Conservation (phyloP, 2,329 filamentous ascomycete species). For the Sporothrix pallida region DNA sequence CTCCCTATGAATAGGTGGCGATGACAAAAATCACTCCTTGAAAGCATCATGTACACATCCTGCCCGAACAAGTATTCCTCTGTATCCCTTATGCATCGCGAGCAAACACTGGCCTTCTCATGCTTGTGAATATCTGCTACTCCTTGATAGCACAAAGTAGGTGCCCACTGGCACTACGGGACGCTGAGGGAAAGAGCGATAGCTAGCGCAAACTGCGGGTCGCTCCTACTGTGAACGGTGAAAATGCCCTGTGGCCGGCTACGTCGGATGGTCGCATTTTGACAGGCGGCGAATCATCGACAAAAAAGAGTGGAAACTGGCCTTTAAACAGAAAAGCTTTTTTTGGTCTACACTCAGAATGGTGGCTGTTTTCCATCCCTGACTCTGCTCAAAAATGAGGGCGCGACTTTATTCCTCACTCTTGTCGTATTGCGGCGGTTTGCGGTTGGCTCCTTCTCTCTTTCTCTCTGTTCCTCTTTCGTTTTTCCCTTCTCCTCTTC, state of each 20-base stretch:
- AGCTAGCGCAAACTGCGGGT: slow-evolving; percentile 4
- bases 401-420: not conserved
- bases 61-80: not conserved
- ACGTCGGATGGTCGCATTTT: slow-evolving; percentile 29
- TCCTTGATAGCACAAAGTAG: no score
- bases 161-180: no score
- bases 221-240: not conserved
- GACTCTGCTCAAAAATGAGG: not conserved
- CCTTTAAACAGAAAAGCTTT: not conserved
- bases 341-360: not conserved
- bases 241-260: slow-evolving; percentile 19
- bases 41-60: no score
- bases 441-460: slow-evolving; percentile 7
- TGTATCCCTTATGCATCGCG: not conserved
- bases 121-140: no score
- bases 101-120: not conserved
- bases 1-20: no score
- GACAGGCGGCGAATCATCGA: not conserved
- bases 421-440: slow-evolving; percentile 9
- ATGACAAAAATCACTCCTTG: no score
- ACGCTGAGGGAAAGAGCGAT: not conserved
- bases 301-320: not conserved
- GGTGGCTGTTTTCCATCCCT: not conserved
- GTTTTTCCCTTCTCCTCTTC: no score
- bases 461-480: no score